Conservation (phyloP, 2,329 filamentous ascomycete species). For the Colletotrichum neosansevieriae region DNA sequence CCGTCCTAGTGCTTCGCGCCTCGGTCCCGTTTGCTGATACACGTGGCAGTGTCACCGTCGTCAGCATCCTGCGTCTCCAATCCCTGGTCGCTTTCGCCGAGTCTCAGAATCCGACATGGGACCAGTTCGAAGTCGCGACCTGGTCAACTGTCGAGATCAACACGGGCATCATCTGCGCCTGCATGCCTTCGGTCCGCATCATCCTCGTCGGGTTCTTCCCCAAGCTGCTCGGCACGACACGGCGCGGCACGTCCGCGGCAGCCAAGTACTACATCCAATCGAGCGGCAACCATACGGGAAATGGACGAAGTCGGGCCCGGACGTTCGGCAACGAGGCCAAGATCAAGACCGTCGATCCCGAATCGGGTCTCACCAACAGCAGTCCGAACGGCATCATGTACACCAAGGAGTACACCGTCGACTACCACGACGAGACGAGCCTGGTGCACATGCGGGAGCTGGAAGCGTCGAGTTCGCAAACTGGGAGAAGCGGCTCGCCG, state of each 20-base stretch:
- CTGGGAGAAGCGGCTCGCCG: slow-evolving; percentile 24
- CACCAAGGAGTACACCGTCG: slow-evolving; percentile 51
- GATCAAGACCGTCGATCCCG: slow-evolving; percentile 26
- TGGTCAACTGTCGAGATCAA: slow-evolving; percentile 56
- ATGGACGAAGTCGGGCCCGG: slow-evolving; percentile 42
- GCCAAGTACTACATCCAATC: slow-evolving; percentile 36
- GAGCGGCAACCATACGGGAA: slow-evolving; percentile 7
- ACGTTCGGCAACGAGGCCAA: slow-evolving; percentile 36
- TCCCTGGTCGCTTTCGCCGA: slow-evolving; percentile 49
- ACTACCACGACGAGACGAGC: slow-evolving; percentile 50
- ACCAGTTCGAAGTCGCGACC: slow-evolving; percentile 47
- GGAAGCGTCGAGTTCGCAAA: slow-evolving; percentile 34
- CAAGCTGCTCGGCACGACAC: slow-evolving; percentile 45
- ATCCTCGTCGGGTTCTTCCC: slow-evolving; percentile 55
- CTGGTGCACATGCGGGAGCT: slow-evolving; percentile 48
- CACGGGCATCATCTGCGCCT: slow-evolving; percentile 53
- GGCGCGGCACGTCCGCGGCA: slow-evolving; percentile 37
- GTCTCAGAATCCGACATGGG: slow-evolving; percentile 51
- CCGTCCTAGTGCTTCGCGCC: neutral
- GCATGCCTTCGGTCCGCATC: slow-evolving; percentile 52
- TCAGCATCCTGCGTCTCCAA: slow-evolving; percentile 53
- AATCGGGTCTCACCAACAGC: slow-evolving; percentile 3
- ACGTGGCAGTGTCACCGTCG: slow-evolving; percentile 50
- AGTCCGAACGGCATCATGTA: slow-evolving; percentile 47
- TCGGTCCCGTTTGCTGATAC: slow-evolving; percentile 17